These are phyloP conservation scores for Ganoderma leucocontextum DNA, from an alignment of 1,284 basidiomycete species.

Conservation along the genomic window DNA sequence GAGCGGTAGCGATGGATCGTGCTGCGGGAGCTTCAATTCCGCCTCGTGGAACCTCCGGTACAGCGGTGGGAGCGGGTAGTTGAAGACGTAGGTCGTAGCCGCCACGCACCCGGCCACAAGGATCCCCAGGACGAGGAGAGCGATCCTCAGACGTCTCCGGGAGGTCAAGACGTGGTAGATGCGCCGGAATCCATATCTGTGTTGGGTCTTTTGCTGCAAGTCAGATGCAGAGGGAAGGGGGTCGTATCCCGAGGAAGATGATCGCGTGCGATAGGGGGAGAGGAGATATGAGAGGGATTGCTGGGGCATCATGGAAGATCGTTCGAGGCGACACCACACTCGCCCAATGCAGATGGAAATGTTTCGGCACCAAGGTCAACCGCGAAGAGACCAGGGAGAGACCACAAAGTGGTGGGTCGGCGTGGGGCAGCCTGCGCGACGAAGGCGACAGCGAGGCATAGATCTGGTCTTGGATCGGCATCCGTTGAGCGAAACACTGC, in stretches of 20 bases:
- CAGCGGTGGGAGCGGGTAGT: slow-evolving; percentile 48
- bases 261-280: neutral
- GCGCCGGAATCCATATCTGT: neutral
- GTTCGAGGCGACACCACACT: neutral
- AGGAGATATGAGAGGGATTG: slow-evolving; percentile 1
- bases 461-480: too few species aligned
- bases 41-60: slow-evolving; percentile 53
- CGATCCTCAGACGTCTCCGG: slow-evolving; percentile 16
- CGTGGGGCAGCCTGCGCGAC: too few species aligned
- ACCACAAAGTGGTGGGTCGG: too few species aligned
- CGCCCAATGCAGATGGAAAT: neutral
- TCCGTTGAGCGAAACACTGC: too few species aligned
- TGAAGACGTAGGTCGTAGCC: slow-evolving; percentile 18
- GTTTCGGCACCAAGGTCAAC: neutral
- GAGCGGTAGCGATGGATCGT: slow-evolving; percentile 47
- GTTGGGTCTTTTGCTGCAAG: neutral
- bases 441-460: too few species aligned
- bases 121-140: slow-evolving; percentile 16
- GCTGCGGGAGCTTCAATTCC: slow-evolving; percentile 55
- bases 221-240: slow-evolving; percentile 13
- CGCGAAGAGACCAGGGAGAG: too few species aligned
- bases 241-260: slow-evolving; percentile 12
- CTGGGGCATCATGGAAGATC: neutral
- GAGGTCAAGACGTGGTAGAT: slow-evolving; percentile 5
- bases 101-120: slow-evolving; percentile 7